A percentile compares a stretch with the other conserved stretches of the same genome.
Evolutionary conservation across 2,329 filamentous ascomycete genomes (phyloP).

Genomic region (Clathrospora elynae): DNA sequence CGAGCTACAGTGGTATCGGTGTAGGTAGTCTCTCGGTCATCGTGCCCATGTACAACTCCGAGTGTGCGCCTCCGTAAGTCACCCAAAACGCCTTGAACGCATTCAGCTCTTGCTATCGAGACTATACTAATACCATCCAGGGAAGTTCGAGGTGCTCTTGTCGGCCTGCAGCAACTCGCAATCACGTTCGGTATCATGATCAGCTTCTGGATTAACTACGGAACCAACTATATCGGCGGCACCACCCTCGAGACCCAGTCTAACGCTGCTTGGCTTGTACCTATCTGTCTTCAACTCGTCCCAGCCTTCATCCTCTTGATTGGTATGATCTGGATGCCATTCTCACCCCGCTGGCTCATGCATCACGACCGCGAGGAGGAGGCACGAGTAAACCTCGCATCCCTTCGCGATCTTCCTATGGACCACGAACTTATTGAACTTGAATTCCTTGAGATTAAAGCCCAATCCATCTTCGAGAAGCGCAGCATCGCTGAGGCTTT

Average conservation of each 20-base stretch:
- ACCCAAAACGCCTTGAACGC: rapidly evolving
- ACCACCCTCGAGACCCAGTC: slow-evolving; percentile 61
- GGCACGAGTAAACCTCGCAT: slow-evolving; percentile 66
- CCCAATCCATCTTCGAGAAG: slow-evolving; percentile 78
- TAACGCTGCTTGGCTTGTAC: slow-evolving; percentile 74
- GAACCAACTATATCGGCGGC: slow-evolving; percentile 58
- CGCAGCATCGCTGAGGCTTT: slow-evolving; percentile 67
- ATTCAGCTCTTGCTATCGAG: rapidly evolving
- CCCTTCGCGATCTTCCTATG: slow-evolving; percentile 64
- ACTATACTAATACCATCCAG: slow-evolving; percentile 49
- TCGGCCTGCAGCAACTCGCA: slow-evolving; percentile 66
- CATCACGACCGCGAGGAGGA: slow-evolving; percentile 73
- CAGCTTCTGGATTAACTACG: slow-evolving; percentile 43
- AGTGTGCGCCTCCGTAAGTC: slow-evolving; percentile 55
- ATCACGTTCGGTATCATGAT: slow-evolving; percentile 58
- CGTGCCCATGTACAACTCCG: slow-evolving; percentile 59
- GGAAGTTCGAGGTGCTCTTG: slow-evolving; percentile 69
- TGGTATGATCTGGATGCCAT: slow-evolving; percentile 81
- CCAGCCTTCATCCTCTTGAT: slow-evolving; percentile 69
- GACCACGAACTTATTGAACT: slow-evolving; percentile 73
- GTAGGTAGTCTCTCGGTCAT: slow-evolving; percentile 72
- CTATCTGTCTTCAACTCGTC: slow-evolving; percentile 71
- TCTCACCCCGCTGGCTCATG: slow-evolving; percentile 75
- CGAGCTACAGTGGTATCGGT: slow-evolving; percentile 58
- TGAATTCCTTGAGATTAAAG: slow-evolving; percentile 84